Evolutionary conservation across 768 basidiomycete genomes (phyloP).

Genomic region (Tricholoma bakamatsutake): DNA sequence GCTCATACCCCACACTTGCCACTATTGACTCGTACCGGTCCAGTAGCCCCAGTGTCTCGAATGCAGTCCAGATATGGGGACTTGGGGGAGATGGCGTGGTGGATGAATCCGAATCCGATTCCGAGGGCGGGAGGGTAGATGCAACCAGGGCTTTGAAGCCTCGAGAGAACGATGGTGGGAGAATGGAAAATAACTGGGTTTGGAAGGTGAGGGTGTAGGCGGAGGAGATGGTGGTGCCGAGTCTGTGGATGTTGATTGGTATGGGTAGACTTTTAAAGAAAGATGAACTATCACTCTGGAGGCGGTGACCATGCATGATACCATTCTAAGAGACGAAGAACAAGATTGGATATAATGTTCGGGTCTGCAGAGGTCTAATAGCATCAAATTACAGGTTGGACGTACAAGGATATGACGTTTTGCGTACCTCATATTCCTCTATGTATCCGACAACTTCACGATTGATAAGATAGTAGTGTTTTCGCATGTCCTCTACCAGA

Average conservation of each 20-base stretch:
- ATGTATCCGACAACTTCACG: constrained; percentile 56
- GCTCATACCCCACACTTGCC: constrained; percentile 78
- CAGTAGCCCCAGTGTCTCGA: constrained; percentile 68
- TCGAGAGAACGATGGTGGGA: constrained; percentile 61
- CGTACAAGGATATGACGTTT: background rate
- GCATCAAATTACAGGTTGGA: background rate
- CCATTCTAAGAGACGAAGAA: constrained; percentile 64
- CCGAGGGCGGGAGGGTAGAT: constrained; percentile 41
- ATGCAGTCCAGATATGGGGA: constrained; percentile 45
- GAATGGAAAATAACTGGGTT: constrained; percentile 64
- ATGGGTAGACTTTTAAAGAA: background rate
- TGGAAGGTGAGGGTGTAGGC: constrained; percentile 68
- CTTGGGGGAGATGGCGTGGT: constrained; percentile 15
- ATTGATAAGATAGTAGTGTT: constrained; percentile 51
- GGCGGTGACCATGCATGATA: constrained; percentile 70
- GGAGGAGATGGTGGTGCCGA: constrained; percentile 53
- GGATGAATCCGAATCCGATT: constrained; percentile 12
- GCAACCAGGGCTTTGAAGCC: constrained; percentile 67
- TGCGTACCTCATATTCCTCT: constrained; percentile 53
- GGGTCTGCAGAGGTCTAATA: constrained; percentile 41
- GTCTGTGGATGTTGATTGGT: constrained; percentile 31
- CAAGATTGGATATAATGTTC: constrained; percentile 44
- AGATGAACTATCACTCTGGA: constrained; percentile 42
- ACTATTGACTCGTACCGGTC: constrained; percentile 83
- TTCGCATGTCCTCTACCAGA: constrained; percentile 54